phyloP scores from a whole-genome alignment of 345 rosid species.

The Eucalyptus microcorys region DNA sequence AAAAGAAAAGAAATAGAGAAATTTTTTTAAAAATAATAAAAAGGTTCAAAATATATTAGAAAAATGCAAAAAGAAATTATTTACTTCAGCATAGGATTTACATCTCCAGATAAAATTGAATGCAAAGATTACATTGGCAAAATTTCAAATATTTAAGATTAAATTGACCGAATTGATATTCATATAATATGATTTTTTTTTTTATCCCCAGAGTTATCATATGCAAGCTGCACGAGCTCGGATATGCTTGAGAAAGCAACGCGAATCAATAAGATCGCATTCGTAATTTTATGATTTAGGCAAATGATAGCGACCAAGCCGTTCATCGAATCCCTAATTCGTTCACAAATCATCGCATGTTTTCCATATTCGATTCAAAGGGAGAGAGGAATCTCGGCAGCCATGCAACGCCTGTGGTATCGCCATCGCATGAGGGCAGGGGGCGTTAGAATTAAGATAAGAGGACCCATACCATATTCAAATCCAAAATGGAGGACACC shows the following conservation, averaged over 20 bases:
- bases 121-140: rapidly evolving
- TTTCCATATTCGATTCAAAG: background rate
- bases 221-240: background rate
- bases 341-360: background rate
- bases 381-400: background rate
- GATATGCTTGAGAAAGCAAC: background rate
- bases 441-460: background rate
- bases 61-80: background rate
- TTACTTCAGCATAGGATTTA: rapidly evolving
- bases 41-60: background rate
- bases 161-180: background rate
- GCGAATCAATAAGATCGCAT: background rate
- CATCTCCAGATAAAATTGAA: too few relatives aligned
- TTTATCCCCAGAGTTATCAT: background rate
- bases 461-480: background rate
- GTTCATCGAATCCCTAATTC: background rate
- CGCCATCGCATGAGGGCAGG: background rate
- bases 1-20: background rate
- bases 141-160: background rate
- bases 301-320: background rate
- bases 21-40: rapidly evolving
- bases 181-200: background rate
- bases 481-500: background rate
- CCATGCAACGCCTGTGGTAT: background rate
- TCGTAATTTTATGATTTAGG: background rate